Base-by-base conservation (phyloP, 495 filamentous ascomycete genomes). In the Aspergillus cavernicola region DNA sequence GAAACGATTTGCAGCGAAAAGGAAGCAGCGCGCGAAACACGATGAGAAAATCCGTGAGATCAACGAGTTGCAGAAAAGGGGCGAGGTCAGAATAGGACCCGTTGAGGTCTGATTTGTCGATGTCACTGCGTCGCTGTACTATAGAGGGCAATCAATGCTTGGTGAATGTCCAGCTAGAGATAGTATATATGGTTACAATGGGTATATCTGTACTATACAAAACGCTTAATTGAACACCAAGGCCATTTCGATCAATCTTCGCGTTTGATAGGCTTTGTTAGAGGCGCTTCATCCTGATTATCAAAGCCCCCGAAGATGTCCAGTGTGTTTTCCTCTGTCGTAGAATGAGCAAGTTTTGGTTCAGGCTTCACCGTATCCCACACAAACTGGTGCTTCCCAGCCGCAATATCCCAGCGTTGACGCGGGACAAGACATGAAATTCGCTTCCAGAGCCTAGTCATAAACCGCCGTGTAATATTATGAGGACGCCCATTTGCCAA, bases 61-160 rank as follows among this genome's bases (percentile, higher is more conserved):
- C 29, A 65, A 64, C 57, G 58, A 73, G 50, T 32, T 74, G 33
- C 58, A 54, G 46, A 70, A 69, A 51, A 66, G 76, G 57, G 67
- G 68, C 22, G 61, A 68, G 42, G 85, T 92, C 6, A 72, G 70
- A 48, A 84, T 92, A 43, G 88, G 88, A n/a, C 84, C 87, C 46
- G 55, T 88, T 11, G 52, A 61, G 40, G 59, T 40, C 36, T 71
- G 37, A 39, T 13, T 20, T 10, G 2, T 43, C 32, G 12, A 33
- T 13, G 31, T 3, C 31, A 33, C 31, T 13, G 13, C 35, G 13
- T 37, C 2, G n/a, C 12, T 33, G 16, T 32, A 46, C 43, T 46
- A 32, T 33, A 32, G 13, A 22, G 35, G 8, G n/a, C 20, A n/a
- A 0, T 7, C 22, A 12, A 40, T 18, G 33, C 22, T 37, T 37